phyloP scores from a whole-genome alignment of 2,329 filamentous ascomycete genomes.

The Cytospora piceicola region DNA sequence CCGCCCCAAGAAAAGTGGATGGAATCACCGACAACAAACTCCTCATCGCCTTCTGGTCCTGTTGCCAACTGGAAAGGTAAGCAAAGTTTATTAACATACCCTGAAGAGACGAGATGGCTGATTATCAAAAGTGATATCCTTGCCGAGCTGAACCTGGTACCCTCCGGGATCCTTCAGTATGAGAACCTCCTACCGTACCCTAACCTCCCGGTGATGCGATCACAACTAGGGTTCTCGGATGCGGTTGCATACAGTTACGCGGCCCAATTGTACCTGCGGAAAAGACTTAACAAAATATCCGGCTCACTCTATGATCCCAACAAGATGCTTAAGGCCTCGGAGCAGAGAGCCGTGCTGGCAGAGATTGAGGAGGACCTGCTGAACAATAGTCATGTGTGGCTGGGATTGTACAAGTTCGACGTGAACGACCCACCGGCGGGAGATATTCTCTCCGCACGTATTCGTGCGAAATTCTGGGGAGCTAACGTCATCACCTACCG shows the following conservation, averaged over 20 bases:
- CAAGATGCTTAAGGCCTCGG: conserved; percentile 31
- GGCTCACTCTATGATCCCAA: conserved; percentile 57
- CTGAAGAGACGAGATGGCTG: conserved; percentile 31
- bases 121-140: conserved; percentile 72
- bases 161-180: conserved; percentile 63
- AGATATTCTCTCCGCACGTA: conserved; percentile 79
- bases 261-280: conserved; percentile 67
- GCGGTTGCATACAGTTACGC: conserved; percentile 62
- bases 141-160: conserved; percentile 74
- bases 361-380: conserved; percentile 36
- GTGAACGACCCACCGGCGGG: conserved; percentile 71
- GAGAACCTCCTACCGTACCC: conserved; percentile 71
- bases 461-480: conserved; percentile 94
- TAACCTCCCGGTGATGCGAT: conserved; percentile 51
- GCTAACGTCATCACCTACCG: conserved; percentile 88
- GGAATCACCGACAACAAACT: conserved; percentile 64
- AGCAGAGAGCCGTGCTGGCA: conserved; percentile 44
- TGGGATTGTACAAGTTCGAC: conserved; percentile 57
- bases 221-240: conserved; percentile 49
- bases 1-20: conserved; percentile 33
- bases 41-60: conserved; percentile 87
- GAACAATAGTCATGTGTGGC: conserved; percentile 48
- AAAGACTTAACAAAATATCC: conserved; percentile 67
- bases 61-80: conserved; percentile 86
- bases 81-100: conserved; percentile 26